Percentiles rank a stretch among this genome's conserved stretches.
These are phyloP conservation scores for Gardenia jasminoides DNA, from an alignment of 257 asterid genomes.

Conservation along the genomic window DNA sequence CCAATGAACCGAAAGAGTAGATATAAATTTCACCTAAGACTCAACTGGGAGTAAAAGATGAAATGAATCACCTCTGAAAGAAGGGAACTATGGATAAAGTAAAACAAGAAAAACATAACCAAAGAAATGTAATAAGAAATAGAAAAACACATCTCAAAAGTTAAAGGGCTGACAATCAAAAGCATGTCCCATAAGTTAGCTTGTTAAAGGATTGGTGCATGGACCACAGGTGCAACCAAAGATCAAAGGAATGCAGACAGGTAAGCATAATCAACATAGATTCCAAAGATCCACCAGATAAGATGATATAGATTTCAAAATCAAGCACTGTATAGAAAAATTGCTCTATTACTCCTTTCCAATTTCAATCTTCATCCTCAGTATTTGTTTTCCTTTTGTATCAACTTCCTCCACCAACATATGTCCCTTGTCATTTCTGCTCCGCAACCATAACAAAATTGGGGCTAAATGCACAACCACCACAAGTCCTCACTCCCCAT, in stretches of 20 bases:
- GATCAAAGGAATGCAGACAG: not conserved
- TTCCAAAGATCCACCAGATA: not conserved
- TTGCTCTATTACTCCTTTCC: not conserved
- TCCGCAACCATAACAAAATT: not conserved
- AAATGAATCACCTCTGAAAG: not conserved
- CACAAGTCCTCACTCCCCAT: not conserved
- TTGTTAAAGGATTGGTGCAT: not conserved
- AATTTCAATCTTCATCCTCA: not conserved
- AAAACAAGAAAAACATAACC: not conserved
- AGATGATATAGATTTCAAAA: not conserved
- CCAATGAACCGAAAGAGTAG: not conserved
- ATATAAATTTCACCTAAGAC: not conserved
- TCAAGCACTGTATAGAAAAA: not conserved
- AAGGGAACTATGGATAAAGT: not conserved
- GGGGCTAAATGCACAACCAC: not conserved
- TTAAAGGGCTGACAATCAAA: not conserved
- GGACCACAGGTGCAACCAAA: not conserved
- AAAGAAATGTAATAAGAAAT: not conserved
- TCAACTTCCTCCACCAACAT: not conserved
- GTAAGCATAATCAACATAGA: not conserved
- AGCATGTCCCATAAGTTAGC: not conserved
- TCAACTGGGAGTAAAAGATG: not conserved
- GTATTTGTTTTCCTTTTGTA: not conserved
- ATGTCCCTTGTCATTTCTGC: not conserved
- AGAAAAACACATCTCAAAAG: not conserved